A percentile compares a stretch with the other conserved stretches of the same genome.
Conservation (phyloP, 2,329 filamentous ascomycete species). For the Neopestalotiopsis sp. region DNA sequence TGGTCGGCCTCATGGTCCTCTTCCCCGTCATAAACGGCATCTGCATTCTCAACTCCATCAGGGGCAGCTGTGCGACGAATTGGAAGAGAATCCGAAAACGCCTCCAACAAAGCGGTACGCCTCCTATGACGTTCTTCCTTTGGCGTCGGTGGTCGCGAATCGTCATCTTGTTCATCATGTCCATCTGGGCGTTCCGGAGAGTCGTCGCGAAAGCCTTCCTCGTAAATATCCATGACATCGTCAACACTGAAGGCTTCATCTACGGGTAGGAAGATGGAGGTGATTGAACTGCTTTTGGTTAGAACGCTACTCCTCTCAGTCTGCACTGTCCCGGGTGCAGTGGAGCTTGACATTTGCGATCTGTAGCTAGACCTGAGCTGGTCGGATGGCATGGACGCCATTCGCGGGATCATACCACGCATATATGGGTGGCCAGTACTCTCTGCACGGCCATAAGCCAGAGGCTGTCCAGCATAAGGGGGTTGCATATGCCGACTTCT, state of each 20-base stretch:
- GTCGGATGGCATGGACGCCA: conserved; percentile 53
- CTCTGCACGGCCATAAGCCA: conserved; percentile 40
- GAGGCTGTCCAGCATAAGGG: conserved; percentile 32
- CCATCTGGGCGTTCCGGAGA: conserved; percentile 38
- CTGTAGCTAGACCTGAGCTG: conserved; percentile 61
- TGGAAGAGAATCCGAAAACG: conserved; percentile 42
- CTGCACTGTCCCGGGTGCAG: conserved; percentile 63
- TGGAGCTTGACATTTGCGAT: conserved; percentile 60
- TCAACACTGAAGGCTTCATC: conserved; percentile 66
- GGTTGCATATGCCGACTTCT: conserved; percentile 31
- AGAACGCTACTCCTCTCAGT: conserved; percentile 84
- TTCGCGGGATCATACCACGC: conserved; percentile 44
- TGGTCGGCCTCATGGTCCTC: not conserved
- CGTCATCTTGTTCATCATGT: conserved; percentile 38
- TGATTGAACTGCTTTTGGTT: conserved; percentile 79
- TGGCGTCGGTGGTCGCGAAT: conserved; percentile 43
- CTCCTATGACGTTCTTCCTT: conserved; percentile 44
- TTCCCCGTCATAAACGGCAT: not conserved
- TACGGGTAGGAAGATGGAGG: conserved; percentile 55
- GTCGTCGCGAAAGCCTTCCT: conserved; percentile 63
- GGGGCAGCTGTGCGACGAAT: conserved; percentile 25
- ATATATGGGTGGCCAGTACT: conserved; percentile 41
- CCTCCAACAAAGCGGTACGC: conserved; percentile 44
- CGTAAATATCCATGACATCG: conserved; percentile 74
- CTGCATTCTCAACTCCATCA: not conserved